phyloP scores from a whole-genome alignment of 495 filamentous ascomycete species.

The Penicillium waksmanii region DNA sequence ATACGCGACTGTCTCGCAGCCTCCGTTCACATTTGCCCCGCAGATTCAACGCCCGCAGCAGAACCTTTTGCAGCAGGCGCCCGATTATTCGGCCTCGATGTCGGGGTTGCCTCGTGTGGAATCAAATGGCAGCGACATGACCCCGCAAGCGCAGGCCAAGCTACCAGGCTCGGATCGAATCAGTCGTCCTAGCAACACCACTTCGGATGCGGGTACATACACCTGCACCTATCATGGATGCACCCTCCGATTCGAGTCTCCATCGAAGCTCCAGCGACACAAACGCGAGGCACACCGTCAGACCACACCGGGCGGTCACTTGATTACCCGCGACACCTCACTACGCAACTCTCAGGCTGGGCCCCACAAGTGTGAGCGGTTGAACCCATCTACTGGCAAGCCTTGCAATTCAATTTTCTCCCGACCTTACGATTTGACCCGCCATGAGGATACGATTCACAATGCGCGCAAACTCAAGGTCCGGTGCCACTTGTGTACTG shows the following conservation, averaged over 20 bases:
- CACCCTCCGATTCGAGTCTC: conserved; percentile 82
- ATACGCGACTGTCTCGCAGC: conserved; percentile 36
- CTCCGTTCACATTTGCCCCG: conserved; percentile 45
- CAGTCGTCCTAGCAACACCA: conserved; percentile 61
- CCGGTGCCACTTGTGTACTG: conserved; percentile 91
- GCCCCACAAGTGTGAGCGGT: conserved; percentile 86
- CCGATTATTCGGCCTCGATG: conserved; percentile 50
- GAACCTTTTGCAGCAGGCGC: conserved; percentile 48
- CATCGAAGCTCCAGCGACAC: conserved; percentile 87
- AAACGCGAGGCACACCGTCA: conserved; percentile 92
- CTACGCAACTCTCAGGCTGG: conserved; percentile 81
- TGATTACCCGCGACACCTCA: conserved; percentile 51
- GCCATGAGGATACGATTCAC: conserved; percentile 98
- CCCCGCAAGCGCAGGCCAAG: conserved; percentile 33
- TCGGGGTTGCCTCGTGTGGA: conserved; percentile 63
- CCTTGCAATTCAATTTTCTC: conserved; percentile 97
- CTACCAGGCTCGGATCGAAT: conserved; percentile 38
- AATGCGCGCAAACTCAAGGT: conserved; percentile 94
- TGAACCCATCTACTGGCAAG: conserved; percentile 94
- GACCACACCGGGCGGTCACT: conserved; percentile 48
- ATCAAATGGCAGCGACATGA: conserved; percentile 61
- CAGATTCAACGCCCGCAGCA: conserved; percentile 56
- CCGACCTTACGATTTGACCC: conserved; percentile 94
- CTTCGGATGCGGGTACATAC: conserved; percentile 84
- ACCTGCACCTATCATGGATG: conserved; percentile 95